Percentiles rank a stretch among this genome's conserved stretches.
Conservation (phyloP, 352 stramenopile species). For the Phytopythium kandeliae region DNA sequence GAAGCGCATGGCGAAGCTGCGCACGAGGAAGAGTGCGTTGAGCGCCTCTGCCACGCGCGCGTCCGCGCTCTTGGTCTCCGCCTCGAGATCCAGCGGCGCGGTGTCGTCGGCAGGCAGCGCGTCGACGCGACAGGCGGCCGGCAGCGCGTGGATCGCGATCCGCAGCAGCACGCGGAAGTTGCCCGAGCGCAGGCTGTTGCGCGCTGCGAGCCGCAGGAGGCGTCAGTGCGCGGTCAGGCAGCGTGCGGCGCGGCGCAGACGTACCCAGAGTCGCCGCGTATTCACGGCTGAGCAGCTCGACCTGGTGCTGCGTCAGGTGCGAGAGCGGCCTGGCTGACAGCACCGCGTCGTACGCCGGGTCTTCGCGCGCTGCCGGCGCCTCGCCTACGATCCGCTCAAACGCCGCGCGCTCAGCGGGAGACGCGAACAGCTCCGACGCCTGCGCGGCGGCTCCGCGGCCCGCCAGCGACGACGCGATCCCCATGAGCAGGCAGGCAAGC, state of each 20-base stretch:
- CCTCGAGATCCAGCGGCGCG: conserved; percentile 21
- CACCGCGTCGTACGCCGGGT: conserved; percentile 47
- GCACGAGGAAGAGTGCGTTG: conserved; percentile 72
- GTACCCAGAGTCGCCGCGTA: conserved; percentile 59
- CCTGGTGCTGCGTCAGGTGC: conserved; percentile 44
- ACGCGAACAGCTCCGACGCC: conserved; percentile 34
- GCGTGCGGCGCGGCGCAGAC: neutral
- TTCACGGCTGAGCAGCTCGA: conserved; percentile 54
- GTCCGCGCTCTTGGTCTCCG: conserved; percentile 30
- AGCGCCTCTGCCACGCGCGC: conserved; percentile 41
- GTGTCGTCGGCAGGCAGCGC: conserved; percentile 49
- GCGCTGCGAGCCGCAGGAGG: conserved; percentile 16
- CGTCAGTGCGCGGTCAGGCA: neutral
- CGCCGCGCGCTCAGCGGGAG: conserved; percentile 38
- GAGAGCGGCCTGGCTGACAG: conserved; percentile 36
- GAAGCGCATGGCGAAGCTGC: conserved; percentile 68
- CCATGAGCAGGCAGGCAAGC: too few species aligned
- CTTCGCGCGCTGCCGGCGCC: conserved; percentile 34
- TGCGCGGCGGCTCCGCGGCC: conserved; percentile 10
- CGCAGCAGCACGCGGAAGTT: conserved; percentile 78
- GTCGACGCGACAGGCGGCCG: conserved; percentile 49
- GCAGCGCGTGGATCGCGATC: conserved; percentile 44
- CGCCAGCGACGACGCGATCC: conserved; percentile 26
- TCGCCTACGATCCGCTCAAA: conserved; percentile 75
- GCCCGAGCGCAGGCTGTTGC: conserved; percentile 61